These are phyloP conservation scores for Talaromyces sp. DNA, from an alignment of 2,329 filamentous ascomycete genomes.

Conservation along the genomic window DNA sequence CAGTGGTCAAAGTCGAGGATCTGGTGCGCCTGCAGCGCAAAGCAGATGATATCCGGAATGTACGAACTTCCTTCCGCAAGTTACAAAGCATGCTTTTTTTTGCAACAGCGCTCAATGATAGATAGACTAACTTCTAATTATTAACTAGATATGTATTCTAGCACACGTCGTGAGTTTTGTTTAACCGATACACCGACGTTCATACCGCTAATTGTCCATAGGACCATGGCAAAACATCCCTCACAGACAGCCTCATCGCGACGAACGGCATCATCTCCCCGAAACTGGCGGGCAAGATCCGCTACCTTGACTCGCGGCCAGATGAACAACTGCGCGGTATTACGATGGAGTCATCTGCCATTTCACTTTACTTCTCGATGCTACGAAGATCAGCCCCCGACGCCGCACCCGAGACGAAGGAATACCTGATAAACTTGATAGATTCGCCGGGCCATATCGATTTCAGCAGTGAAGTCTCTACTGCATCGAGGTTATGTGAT, in stretches of 20 bases:
- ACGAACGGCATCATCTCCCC: conserved; percentile 99
- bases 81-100: not conserved
- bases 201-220: conserved; percentile 30
- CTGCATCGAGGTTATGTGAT: conserved; percentile 88
- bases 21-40: conserved; percentile 85
- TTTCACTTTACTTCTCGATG: conserved; percentile 94
- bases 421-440: conserved; percentile 95
- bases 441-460: conserved; percentile 98
- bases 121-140: not conserved
- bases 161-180: conserved; percentile 71
- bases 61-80: conserved; percentile 45
- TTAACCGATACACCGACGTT: not conserved
- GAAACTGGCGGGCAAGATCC: conserved; percentile 94
- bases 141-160: conserved; percentile 77
- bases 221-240: conserved; percentile 97
- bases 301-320: conserved; percentile 91
- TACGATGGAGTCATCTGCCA: conserved; percentile 99
- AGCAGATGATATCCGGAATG: conserved; percentile 87
- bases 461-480: conserved; percentile 97
- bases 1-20: conserved; percentile 85
- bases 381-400: conserved; percentile 69
- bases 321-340: conserved; percentile 96
- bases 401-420: conserved; percentile 67
- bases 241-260: conserved; percentile 92
- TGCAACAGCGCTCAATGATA: not conserved